These are phyloP conservation scores for Mycena galericulata DNA, from an alignment of 768 basidiomycete species.

Conservation along the genomic window DNA sequence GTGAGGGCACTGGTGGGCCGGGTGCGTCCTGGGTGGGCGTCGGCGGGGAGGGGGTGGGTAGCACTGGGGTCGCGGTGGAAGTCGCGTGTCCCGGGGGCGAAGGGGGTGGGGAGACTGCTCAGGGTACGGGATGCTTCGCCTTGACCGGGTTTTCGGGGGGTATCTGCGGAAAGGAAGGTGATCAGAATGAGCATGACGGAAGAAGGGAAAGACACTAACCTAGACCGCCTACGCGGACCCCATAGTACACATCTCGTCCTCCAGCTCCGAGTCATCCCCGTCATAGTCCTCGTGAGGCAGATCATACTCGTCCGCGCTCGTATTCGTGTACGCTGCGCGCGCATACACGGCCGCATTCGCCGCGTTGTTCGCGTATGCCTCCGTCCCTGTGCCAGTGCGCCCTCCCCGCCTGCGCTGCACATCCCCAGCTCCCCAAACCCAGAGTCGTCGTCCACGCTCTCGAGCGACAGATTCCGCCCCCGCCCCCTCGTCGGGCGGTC, in stretches of 20 bases:
- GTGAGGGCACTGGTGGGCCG: neutral
- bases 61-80: slow-evolving; percentile 32
- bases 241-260: slow-evolving; percentile 70
- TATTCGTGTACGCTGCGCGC: slow-evolving; percentile 19
- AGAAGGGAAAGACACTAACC: slow-evolving; percentile 38
- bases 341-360: slow-evolving; percentile 13
- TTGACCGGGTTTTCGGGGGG: slow-evolving; percentile 17
- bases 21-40: neutral
- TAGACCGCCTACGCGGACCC: slow-evolving; percentile 49
- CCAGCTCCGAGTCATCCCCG: slow-evolving; percentile 57
- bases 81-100: slow-evolving; percentile 34
- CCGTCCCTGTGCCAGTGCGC: too few relatives aligned
- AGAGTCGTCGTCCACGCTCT: neutral
- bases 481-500: slow-evolving; percentile 4
- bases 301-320: slow-evolving; percentile 2
- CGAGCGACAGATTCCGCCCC: slow-evolving; percentile 11
- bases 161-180: slow-evolving; percentile 35
- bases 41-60: slow-evolving; percentile 14
- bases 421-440: neutral
- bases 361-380: slow-evolving; percentile 1
- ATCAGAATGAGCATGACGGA: slow-evolving; percentile 41
- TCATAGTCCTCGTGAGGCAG: slow-evolving; percentile 52
- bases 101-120: slow-evolving; percentile 55
- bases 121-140: slow-evolving; percentile 72
- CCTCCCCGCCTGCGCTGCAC: neutral